These are phyloP conservation scores for Dendrobium catenatum DNA, from an alignment of 106 monocot species.

Conservation along the genomic window DNA sequence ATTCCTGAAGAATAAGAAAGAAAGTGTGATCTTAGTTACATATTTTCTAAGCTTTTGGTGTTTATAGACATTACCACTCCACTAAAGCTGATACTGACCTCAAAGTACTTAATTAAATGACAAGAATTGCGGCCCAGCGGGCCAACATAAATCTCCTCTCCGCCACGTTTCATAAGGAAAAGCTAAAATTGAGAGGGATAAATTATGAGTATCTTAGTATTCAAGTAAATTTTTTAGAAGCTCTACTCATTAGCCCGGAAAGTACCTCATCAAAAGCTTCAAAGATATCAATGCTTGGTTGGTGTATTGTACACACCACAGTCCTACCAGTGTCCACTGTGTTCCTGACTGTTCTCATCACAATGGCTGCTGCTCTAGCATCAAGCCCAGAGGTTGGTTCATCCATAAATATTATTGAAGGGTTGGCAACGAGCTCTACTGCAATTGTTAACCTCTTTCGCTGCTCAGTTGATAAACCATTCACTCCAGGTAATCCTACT, in stretches of 20 bases:
- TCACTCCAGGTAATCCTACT: constrained; percentile 79
- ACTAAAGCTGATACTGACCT: constrained; percentile 25
- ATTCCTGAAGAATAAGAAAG: constrained; percentile 24
- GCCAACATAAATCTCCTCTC: constrained; percentile 83
- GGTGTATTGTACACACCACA: constrained; percentile 88
- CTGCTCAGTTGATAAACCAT: constrained; percentile 83
- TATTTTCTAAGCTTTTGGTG: neutral
- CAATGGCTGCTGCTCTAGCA: constrained; percentile 87
- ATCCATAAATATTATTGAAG: constrained; percentile 94
- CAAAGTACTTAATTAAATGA: constrained; percentile 57
- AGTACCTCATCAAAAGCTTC: constrained; percentile 89
- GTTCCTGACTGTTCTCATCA: constrained; percentile 92
- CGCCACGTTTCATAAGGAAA: constrained; percentile 72
- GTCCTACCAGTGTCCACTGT: constrained; percentile 91
- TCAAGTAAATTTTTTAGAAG: neutral
- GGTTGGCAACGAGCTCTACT: constrained; percentile 88
- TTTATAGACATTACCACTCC: neutral
- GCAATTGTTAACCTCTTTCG: constrained; percentile 84
- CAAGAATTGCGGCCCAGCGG: constrained; percentile 55
- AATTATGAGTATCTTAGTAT: neutral
- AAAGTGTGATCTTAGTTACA: neutral
- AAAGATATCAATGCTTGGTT: constrained; percentile 91
- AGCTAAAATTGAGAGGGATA: constrained; percentile 32
- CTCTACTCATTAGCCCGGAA: neutral
- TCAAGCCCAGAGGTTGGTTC: constrained; percentile 92